Conservation (phyloP, 2,329 filamentous ascomycete genomes). For the Pseudogymnoascus sp. region DNA sequence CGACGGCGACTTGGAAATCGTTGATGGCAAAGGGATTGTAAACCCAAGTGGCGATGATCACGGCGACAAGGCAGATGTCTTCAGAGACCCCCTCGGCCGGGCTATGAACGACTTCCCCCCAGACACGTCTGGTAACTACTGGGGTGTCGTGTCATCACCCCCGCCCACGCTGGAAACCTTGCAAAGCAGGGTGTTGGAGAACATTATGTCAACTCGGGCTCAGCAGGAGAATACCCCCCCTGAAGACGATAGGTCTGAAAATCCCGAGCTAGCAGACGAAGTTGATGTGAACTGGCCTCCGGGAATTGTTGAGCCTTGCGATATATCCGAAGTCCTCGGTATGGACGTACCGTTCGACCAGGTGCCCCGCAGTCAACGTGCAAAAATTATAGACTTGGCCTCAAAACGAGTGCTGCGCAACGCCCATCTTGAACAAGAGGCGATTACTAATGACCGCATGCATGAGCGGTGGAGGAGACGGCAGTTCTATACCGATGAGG, state of each 20-base stretch:
- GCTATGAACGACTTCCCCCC: not conserved
- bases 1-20: slow-evolving; percentile 57
- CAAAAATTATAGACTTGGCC: not conserved
- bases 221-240: not conserved
- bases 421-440: not conserved
- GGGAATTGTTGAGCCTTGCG: not conserved
- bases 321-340: not conserved
- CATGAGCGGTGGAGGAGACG: slow-evolving; percentile 68
- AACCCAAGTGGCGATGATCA: slow-evolving; percentile 50
- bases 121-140: not conserved
- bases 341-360: not conserved
- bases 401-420: not conserved
- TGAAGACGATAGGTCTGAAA: not conserved
- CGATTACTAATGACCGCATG: slow-evolving; percentile 28
- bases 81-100: not conserved
- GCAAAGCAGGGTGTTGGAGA: not conserved
- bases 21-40: slow-evolving; percentile 51
- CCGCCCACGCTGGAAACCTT: not conserved
- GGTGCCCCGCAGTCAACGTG: not conserved
- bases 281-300: not conserved
- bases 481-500: slow-evolving; percentile 76
- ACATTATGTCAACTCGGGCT: not conserved
- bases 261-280: not conserved
- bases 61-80: not conserved
- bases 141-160: not conserved